A percentile compares a stretch with the other conserved stretches of the same genome.
Conservation (phyloP, 176 grass and related monocot genomes). For the maize (Zea mays) region Zm-B73-REFERENCE-NAM-5.0 NC_050104.1:91621501-91622000, state of each 20-base stretch:
- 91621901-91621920: neutral
- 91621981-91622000: constrained; percentile 80
- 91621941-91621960: constrained; percentile 85
- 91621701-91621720: neutral
- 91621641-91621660: neutral
- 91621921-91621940: constrained; percentile 41
- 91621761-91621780: no score
- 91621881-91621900: constrained; percentile 18
- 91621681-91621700: neutral
- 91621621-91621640: constrained; percentile 1
- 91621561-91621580: no score
- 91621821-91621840: no score
- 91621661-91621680: neutral
- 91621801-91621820: no score
- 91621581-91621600: no score
- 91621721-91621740: neutral
- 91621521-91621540: no score
- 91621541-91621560: no score
- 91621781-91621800: no score
- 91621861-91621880: neutral
- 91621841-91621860: no score
- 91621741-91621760: no score
- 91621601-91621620: no score
- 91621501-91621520: no score
- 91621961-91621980: constrained; percentile 77